Evolutionary conservation across 2,329 filamentous ascomycete genomes (phyloP).

Genomic region (Neonectria neomacrospora): DNA sequence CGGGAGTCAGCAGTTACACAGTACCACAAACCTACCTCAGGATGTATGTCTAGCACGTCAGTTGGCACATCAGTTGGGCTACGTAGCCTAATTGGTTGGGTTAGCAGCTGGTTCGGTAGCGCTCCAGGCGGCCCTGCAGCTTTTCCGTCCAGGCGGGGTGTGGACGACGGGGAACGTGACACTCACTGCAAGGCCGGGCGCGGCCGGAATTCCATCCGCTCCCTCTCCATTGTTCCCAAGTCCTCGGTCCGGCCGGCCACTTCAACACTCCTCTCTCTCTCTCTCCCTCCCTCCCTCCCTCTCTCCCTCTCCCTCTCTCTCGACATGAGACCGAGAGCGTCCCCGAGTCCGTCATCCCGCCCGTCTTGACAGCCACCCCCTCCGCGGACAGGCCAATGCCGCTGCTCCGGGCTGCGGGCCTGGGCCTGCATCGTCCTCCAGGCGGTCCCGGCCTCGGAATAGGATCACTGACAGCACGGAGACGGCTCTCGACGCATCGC

Average conservation of each 20-base stretch:
- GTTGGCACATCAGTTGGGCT: not conserved
- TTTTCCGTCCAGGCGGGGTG: not conserved
- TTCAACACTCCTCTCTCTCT: not conserved
- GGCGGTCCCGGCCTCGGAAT: constrained; percentile 24
- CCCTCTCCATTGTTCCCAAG: constrained; percentile 21
- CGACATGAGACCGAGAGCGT: constrained; percentile 33
- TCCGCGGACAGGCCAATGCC: constrained; percentile 39
- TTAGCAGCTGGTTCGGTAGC: not conserved
- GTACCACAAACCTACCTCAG: too few species aligned
- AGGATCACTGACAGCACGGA: too few species aligned
- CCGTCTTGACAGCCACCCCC: constrained; percentile 40
- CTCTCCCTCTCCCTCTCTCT: not conserved
- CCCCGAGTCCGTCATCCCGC: constrained; percentile 33
- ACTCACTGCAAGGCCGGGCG: constrained; percentile 34
- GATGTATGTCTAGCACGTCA: not conserved
- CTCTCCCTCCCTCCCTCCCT: not conserved
- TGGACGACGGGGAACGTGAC: constrained; percentile 23
- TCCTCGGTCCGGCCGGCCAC: constrained; percentile 10
- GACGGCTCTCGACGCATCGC: constrained; percentile 48
- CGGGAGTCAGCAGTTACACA: not conserved
- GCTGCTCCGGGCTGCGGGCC: constrained; percentile 43
- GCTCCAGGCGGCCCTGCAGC: constrained; percentile 18
- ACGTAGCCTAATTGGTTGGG: not conserved
- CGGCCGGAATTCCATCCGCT: constrained; percentile 21
- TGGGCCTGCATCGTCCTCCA: constrained; percentile 24